Percentiles rank a stretch among this genome's conserved stretches.
Conservation (phyloP, 169 alveolate species). For the Cardiosporidium cionae region DNA sequence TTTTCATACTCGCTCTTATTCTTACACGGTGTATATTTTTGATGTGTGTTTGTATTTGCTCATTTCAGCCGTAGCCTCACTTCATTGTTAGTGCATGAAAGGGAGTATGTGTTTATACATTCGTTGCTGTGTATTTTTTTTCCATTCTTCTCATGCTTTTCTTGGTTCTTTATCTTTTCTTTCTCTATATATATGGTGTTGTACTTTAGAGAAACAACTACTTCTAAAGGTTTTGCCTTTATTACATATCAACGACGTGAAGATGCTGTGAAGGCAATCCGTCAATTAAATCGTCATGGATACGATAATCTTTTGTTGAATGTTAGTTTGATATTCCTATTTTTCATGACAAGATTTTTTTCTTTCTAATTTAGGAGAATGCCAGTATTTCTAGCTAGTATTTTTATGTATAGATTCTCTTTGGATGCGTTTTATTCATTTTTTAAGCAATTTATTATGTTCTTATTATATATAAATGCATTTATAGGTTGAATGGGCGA, state of each 20-base stretch:
- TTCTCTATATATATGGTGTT: background rate
- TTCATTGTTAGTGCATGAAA: background rate
- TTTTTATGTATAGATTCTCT: background rate
- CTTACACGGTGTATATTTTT: background rate
- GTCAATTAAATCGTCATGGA: constrained; percentile 73
- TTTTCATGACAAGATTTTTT: background rate
- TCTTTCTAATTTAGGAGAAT: background rate
- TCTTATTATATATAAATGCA: background rate
- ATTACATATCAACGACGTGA: constrained; percentile 69
- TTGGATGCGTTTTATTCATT: background rate
- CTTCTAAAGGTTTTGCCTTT: constrained; percentile 79
- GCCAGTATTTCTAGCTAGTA: background rate
- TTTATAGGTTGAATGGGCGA: constrained; percentile 70
- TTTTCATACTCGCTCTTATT: background rate
- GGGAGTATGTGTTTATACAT: background rate
- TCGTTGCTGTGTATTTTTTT: background rate
- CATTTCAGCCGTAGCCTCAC: background rate
- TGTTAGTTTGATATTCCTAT: constrained; percentile 35
- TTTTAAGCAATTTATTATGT: too few relatives aligned
- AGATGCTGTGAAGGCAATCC: constrained; percentile 75
- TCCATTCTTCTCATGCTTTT: background rate
- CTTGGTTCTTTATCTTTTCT: background rate
- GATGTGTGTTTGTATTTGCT: background rate
- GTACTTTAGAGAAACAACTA: constrained; percentile 61
- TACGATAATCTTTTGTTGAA: constrained; percentile 71